phyloP scores from a whole-genome alignment of 768 basidiomycete genomes.

The Naematelia aurantialba region DNA sequence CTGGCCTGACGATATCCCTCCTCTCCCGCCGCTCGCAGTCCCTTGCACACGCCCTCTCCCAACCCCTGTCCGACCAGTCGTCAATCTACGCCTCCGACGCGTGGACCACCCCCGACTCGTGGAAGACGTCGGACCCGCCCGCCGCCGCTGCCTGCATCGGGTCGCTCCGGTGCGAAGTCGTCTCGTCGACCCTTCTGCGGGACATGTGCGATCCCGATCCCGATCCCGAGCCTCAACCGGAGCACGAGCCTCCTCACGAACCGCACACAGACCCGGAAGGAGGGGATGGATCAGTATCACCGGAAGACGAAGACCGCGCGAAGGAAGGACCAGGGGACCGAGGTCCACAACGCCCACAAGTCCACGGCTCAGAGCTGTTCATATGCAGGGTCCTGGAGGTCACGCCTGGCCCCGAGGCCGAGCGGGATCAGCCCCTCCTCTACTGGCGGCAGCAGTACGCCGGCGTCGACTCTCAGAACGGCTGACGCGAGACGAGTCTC shows the following conservation, averaged over 20 bases:
- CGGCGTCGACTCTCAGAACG: slow-evolving; percentile 9
- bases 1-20: slow-evolving; percentile 77
- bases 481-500: too few species aligned
- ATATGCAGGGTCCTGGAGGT: slow-evolving; percentile 73
- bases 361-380: slow-evolving; percentile 61
- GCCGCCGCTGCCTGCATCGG: slow-evolving; percentile 57
- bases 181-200: slow-evolving; percentile 64
- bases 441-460: slow-evolving; percentile 17
- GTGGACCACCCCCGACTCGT: too few species aligned
- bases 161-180: slow-evolving; percentile 67
- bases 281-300: too few species aligned
- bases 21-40: slow-evolving; percentile 66
- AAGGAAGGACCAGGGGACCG: neutral
- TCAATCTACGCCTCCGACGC: slow-evolving; percentile 13
- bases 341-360: neutral
- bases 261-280: too few species aligned
- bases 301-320: neutral
- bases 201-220: slow-evolving; percentile 44
- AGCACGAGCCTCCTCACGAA: too few species aligned
- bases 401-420: slow-evolving; percentile 50
- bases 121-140: slow-evolving; percentile 19
- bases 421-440: slow-evolving; percentile 23
- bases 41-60: slow-evolving; percentile 67
- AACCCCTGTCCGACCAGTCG: slow-evolving; percentile 54
- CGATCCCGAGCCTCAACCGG: too few species aligned